Evolutionary conservation across 2,329 filamentous ascomycete genomes (phyloP).

Genomic region (Sphaerulina musiva): DNA sequence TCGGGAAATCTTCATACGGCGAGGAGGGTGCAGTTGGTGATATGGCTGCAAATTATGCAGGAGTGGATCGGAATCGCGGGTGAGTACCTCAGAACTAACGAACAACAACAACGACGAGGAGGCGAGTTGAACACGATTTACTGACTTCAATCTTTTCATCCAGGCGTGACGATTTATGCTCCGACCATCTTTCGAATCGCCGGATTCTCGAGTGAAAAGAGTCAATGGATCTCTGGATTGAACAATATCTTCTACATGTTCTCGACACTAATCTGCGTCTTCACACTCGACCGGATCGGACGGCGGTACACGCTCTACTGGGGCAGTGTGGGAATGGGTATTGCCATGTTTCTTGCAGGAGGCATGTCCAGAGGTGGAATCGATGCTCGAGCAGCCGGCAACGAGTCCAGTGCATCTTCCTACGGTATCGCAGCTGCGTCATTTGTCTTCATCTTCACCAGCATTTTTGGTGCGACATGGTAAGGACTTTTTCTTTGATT

Average conservation of each 20-base stretch:
- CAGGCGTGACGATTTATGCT: constrained; percentile 36
- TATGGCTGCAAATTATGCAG: constrained; percentile 39
- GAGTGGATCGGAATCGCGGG: constrained; percentile 30
- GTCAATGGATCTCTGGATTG: constrained; percentile 39
- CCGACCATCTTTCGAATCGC: constrained; percentile 33
- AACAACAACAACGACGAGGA: no score
- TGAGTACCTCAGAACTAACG: not conserved
- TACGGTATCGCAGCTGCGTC: constrained; percentile 52
- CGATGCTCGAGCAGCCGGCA: constrained; percentile 23
- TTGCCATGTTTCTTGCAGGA: constrained; percentile 32
- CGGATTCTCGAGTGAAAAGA: constrained; percentile 32
- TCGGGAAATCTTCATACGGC: constrained; percentile 33
- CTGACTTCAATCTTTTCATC: not conserved
- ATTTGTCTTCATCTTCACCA: constrained; percentile 65
- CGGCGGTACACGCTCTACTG: constrained; percentile 33
- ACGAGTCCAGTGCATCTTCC: constrained; percentile 20
- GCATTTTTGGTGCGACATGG: constrained; percentile 60
- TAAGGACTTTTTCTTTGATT: not conserved
- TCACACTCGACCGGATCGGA: constrained; percentile 34
- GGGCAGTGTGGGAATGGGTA: constrained; percentile 33
- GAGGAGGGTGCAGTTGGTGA: constrained; percentile 35
- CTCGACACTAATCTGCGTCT: constrained; percentile 33
- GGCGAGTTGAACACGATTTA: constrained; percentile 3
- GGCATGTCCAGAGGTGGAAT: constrained; percentile 29
- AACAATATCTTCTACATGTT: constrained; percentile 36